Evolutionary conservation across 2,329 filamentous ascomycete genomes (phyloP), one percentile per base, ranked within the genome.

Genomic region (Cucurbitaria berberidis): DNA sequence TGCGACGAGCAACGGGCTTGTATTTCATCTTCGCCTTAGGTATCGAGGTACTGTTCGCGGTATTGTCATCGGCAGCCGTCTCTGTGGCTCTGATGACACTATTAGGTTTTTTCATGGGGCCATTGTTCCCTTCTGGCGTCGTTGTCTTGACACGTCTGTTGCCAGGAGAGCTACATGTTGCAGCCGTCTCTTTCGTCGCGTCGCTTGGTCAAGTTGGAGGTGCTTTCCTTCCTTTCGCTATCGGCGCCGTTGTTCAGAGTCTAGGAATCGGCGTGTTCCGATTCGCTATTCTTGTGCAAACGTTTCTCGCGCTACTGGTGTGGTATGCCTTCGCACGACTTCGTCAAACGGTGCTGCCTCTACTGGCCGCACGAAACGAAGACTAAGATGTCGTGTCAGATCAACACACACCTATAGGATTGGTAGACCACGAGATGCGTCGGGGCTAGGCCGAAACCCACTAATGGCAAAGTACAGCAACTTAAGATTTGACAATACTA

Each of bases 121-220:
- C 78, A 0, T 45, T 79, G 13, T 80, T 78, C 40, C 76, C 78
- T 1, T 77, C 76, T 6, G 77, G 74, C 1, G 67, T 80, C 15
- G 69, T 77, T 3, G 65, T 76, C 8, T 38, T 79, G 18, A 73
- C 75, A 1, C 57, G 66, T 2, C 56, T 76, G 16, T 56, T 80
- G 5, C 77, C 77, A 9, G 59, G 54, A 11, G 67, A 76, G n/a
- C 34, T 79, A 2, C 78, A 80, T 32, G 71, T 81, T 13, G 64
- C 63, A 2, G 78, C 75, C 2, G 77, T 81, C 5, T 77, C 77
- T 0, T 78, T 80, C 26, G 77, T 77, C 1, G 74, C 77, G 1
- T 74, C 76, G 3, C 53, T 80, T 1, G 79, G 79, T 1, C 77
- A 80, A 55, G 60, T 80, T 8, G 79, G 79, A 1, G 77, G 74